Conservation (phyloP, 768 basidiomycete species). For the Kwoniella heveanensis region DNA sequence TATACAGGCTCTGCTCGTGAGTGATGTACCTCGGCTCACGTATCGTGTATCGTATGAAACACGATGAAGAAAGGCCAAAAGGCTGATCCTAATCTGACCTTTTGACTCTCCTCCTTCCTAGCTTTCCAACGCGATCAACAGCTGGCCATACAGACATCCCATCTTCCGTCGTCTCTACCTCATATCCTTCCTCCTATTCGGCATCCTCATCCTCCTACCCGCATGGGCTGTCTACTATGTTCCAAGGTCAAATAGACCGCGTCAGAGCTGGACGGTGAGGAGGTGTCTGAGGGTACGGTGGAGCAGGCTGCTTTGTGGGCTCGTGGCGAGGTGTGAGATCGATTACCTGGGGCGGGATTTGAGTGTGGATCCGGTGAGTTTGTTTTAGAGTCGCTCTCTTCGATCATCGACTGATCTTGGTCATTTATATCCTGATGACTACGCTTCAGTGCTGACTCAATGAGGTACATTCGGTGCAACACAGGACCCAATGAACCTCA, state of each 20-base stretch:
- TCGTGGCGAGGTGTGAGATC: constrained; percentile 47
- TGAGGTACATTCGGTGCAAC: background rate
- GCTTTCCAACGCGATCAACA: constrained; percentile 30
- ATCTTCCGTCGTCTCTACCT: constrained; percentile 39
- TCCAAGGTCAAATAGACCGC: constrained; percentile 29
- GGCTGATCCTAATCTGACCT: too few species aligned
- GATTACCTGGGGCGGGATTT: constrained; percentile 46
- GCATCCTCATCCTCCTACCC: constrained; percentile 35
- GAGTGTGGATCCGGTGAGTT: constrained; percentile 32
- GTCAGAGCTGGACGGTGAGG: constrained; percentile 36
- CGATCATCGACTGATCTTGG: too few species aligned
- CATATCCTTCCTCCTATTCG: constrained; percentile 30
- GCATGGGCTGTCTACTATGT: constrained; percentile 39
- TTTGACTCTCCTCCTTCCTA: constrained; percentile 7
- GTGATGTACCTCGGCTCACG: too few species aligned
- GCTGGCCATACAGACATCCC: constrained; percentile 29
- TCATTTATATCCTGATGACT: too few species aligned
- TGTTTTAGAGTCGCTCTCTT: background rate
- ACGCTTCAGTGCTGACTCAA: background rate
- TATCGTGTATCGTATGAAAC: too few species aligned
- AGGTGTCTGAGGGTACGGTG: constrained; percentile 42
- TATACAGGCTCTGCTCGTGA: constrained; percentile 22
- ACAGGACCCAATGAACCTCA: constrained; percentile 36
- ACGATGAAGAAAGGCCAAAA: too few species aligned
- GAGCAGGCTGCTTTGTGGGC: constrained; percentile 33